These are phyloP conservation scores for Eragrostis curvula DNA, from an alignment of 176 grass and related monocot genomes.

Conservation along the genomic window DNA sequence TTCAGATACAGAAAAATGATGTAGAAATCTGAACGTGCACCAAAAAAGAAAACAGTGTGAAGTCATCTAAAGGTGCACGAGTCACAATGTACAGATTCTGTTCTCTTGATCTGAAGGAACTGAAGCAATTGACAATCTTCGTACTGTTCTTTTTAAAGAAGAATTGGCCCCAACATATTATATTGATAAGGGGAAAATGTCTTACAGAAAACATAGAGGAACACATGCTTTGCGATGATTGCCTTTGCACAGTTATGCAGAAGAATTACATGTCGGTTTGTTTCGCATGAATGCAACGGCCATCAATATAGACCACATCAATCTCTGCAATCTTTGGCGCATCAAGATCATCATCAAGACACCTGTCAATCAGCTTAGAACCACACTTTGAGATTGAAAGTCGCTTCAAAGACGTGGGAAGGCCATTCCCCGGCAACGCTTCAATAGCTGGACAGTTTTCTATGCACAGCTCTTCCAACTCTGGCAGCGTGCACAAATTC, in stretches of 20 bases:
- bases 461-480: slow-evolving; percentile 47
- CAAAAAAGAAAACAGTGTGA: too few species aligned
- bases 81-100: too few species aligned
- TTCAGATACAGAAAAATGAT: neutral
- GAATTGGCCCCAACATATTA: too few species aligned
- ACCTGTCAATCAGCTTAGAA: neutral
- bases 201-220: neutral
- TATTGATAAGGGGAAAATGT: neutral
- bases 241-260: neutral
- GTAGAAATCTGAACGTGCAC: neutral
- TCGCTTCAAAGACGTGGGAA: slow-evolving; percentile 34
- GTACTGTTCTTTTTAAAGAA: too few species aligned
- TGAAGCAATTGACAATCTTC: too few species aligned
- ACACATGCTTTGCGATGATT: too few species aligned
- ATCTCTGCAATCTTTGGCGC: slow-evolving; percentile 27
- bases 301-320: slow-evolving; percentile 28
- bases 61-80: too few species aligned
- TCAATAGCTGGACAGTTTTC: slow-evolving; percentile 45
- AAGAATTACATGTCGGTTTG: neutral
- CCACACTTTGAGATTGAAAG: slow-evolving; percentile 33
- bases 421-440: slow-evolving; percentile 28
- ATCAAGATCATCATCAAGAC: slow-evolving; percentile 39
- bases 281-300: slow-evolving; percentile 5
- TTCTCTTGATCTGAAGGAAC: too few species aligned
- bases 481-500: slow-evolving; percentile 30